Evolutionary conservation across 306 rosid genomes (phyloP).

Genomic region (Pyrus bretschneideri): DNA sequence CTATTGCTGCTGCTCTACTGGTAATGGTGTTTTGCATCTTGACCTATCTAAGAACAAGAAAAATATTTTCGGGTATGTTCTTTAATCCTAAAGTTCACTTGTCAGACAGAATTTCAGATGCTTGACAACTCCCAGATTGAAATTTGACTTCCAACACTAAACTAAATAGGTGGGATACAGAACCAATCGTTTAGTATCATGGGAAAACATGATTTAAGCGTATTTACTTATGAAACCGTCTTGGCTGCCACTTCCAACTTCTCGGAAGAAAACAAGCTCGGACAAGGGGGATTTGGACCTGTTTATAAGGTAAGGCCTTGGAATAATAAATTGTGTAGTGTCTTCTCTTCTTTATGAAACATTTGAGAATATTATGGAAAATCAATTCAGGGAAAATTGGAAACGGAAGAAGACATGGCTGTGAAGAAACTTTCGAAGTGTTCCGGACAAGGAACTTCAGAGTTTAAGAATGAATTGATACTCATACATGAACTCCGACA

Average conservation of each 20-base stretch:
- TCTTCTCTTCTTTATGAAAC: background rate
- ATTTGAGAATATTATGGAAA: background rate
- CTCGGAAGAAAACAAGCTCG: background rate
- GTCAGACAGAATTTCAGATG: background rate
- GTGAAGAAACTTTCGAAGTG: slow-evolving; percentile 25
- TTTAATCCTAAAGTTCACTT: background rate
- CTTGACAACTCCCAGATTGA: background rate
- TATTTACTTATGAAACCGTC: slow-evolving; percentile 11
- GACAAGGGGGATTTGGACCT: slow-evolving; percentile 6
- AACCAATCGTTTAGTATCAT: background rate
- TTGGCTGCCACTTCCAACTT: background rate
- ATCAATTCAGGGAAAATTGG: slow-evolving; percentile 14
- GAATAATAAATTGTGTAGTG: background rate
- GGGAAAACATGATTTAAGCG: background rate
- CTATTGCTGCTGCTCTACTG: background rate
- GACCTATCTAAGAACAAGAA: background rate
- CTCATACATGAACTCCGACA: too few species aligned
- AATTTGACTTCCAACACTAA: background rate
- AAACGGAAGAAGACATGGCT: slow-evolving; percentile 14
- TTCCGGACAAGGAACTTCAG: background rate
- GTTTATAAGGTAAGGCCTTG: background rate
- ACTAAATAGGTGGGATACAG: background rate
- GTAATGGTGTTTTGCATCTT: background rate
- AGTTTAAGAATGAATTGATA: background rate
- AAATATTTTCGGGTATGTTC: background rate